Base-by-base conservation (phyloP, 1,139 yeast species). In the Suhomyces taliae region DNA sequence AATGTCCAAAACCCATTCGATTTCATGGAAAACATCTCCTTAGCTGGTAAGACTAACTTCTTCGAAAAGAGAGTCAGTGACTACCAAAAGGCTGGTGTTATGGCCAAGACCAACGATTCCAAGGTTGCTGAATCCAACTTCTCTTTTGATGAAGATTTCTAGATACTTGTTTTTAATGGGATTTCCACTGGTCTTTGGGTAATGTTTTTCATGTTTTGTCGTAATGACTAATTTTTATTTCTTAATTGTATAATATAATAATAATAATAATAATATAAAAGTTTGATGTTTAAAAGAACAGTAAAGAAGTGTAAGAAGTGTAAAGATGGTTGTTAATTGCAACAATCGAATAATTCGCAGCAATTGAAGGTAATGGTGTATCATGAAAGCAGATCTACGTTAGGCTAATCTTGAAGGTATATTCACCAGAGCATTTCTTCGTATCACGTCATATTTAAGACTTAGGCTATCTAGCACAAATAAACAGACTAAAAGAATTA, bases 1-100 rank as follows among this genome's bases (percentile, higher is more conserved):
- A 89, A 90, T 64, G 93, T 80, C 52, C 75, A 87, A 53, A 95
- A 93, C 69, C 99, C 99, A 68, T 93, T 93, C 69, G 98, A 91
- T 71, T 93, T 91, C 67, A 93, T 93, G 99, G 99, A 93, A 76
- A 90, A 90, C 77, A 90, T 90, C 62, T 90, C 98, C 26, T 82
- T 93, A 61, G 95, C 97, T 50, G 99, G 99, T 71, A 93, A 93
- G 82, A 91, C 99, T 60, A 93, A 93, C 78, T 93, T 95, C 82
- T 93, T 93, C 66, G 99, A 93, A 80, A 93, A 93, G 83, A 87
- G 98, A 74, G 99, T 93, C 53, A 87, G 96, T 51, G 99, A 95
- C 72, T 95, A 95, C 76, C 97, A 93, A 76, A 93, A 93, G 78
- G 98, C 98, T 47, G 98, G 98, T 76, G 99, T 93, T 62, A 93